Conservation (phyloP, 129 eudicot genomes). For the Apium graveolens region DNA sequence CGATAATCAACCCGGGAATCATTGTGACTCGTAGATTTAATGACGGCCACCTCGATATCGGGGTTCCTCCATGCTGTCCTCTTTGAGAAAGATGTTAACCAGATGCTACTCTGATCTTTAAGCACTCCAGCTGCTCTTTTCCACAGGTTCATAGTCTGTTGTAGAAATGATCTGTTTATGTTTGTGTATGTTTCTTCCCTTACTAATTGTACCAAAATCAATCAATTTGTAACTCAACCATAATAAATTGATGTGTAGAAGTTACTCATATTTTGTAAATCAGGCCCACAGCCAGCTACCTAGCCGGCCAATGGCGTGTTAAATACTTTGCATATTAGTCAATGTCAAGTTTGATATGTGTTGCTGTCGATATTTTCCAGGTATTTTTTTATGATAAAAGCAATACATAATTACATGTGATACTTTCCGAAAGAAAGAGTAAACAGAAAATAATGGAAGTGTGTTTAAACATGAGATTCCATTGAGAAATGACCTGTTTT, state of each 20-base stretch:
- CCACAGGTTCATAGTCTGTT: conserved; percentile 52
- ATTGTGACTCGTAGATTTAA: conserved; percentile 66
- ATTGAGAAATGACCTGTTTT: not conserved
- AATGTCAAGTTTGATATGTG: conserved; percentile 5
- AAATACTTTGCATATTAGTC: not conserved
- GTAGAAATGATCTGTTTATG: not conserved
- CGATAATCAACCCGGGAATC: conserved; percentile 33
- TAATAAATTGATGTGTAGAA: not conserved
- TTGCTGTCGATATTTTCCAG: not conserved
- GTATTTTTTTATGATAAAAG: too few species aligned
- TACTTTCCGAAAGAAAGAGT: not conserved
- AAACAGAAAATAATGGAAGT: not conserved
- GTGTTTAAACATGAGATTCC: not conserved
- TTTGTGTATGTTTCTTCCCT: not conserved
- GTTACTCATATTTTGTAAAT: not conserved
- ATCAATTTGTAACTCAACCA: not conserved
- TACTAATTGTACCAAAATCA: too few species aligned
- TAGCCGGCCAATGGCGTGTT: not conserved
- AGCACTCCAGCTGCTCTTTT: conserved; percentile 46
- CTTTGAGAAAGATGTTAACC: conserved; percentile 31
- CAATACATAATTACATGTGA: too few species aligned
- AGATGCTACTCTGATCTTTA: conserved; percentile 60
- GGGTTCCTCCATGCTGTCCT: conserved; percentile 47
- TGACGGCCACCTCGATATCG: conserved; percentile 44
- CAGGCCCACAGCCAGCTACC: not conserved